These are phyloP conservation scores for Balamuthia mandrillaris DNA, from an alignment of 208 protist species.

Conservation along the genomic window DNA sequence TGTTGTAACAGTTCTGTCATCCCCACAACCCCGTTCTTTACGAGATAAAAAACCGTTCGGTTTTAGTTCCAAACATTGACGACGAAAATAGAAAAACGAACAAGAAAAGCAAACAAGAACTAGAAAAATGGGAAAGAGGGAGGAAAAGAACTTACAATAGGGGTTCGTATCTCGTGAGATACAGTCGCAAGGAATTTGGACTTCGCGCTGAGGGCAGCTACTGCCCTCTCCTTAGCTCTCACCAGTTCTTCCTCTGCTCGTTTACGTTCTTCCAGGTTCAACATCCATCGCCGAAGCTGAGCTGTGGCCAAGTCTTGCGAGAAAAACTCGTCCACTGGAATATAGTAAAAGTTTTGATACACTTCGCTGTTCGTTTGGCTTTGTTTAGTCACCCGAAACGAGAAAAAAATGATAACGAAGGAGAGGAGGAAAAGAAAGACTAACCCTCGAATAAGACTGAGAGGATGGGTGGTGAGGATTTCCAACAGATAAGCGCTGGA, in stretches of 20 bases:
- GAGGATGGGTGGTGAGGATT: neutral
- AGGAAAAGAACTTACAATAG: too few relatives aligned
- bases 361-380: too few relatives aligned
- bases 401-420: too few relatives aligned
- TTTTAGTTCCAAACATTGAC: too few relatives aligned
- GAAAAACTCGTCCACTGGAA: neutral
- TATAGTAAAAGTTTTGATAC: neutral
- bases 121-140: neutral
- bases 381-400: too few relatives aligned
- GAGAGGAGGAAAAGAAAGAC: too few relatives aligned
- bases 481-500: neutral
- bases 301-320: neutral
- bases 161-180: neutral
- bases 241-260: neutral
- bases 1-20: neutral
- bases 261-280: neutral
- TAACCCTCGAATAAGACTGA: too few relatives aligned
- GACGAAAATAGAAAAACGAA: neutral
- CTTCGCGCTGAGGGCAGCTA: constrained; percentile 8
- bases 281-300: neutral
- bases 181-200: constrained; percentile 3
- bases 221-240: neutral
- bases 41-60: too few relatives aligned
- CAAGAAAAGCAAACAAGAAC: neutral
- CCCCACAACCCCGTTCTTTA: neutral